Evolutionary conservation across 2,329 filamentous ascomycete genomes (phyloP), one percentile per base, ranked within the genome.

Genomic region (Diplodia mutila): DNA sequence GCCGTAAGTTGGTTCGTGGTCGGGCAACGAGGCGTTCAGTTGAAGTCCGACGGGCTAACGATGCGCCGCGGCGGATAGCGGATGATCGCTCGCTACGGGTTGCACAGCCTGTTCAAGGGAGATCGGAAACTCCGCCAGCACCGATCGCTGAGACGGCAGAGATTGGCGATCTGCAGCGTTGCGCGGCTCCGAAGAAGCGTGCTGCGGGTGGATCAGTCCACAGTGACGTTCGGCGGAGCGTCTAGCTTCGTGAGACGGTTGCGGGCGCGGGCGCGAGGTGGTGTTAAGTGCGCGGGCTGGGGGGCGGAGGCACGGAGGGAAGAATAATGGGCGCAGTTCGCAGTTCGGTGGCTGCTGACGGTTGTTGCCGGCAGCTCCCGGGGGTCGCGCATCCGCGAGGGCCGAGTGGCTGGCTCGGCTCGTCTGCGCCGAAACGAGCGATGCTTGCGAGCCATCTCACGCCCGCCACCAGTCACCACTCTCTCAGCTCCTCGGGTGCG

Each of bases 41-140:
- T 23, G 29, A 34, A 25, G 18, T 29, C 23, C 59, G 46, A 29
- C 59, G 59, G 59, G 59, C 59, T 51, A 51, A 63, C 42, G 46
- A 63, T 63, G 59, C 25, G 42, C 59, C 59, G 46, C 46, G 9
- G 42, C 46, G 46, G 42, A 42, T 48, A 8, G 32, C 59, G 59
- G 59, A 63, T 63, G 59, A 63, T 63, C 59, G 59, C 59, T 63
- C 59, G 59, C 59, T 34, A 21, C 27, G 42, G 59, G 27, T 51
- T 63, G 59, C 59, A 51, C 42, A 37, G 59, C 59, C 46, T 49
- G 16, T 16, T 2, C 2, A 12, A 42, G 16, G 55, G 55, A 61
- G 55, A 48, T 49, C 55, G 55, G 55, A 32, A 61, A 48, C 37
- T 32, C 55, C 55, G 37, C 14, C n/a, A 46, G 16, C 25, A 23